Evolutionary conservation across 345 rosid genomes (phyloP).

Genomic region (Tarenaya hassleriana): DNA sequence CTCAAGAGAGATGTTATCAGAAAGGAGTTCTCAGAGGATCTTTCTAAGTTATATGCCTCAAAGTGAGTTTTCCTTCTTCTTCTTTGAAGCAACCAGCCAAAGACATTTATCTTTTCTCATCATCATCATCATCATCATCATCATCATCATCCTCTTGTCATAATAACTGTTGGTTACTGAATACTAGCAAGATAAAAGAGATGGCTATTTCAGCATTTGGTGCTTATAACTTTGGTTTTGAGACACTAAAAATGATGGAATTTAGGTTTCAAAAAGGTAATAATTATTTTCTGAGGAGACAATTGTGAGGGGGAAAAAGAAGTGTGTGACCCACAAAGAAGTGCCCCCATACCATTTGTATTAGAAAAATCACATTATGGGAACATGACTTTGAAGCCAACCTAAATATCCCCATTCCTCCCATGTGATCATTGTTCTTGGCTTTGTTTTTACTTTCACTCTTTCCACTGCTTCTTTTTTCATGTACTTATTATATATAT

Average conservation of each 20-base stretch:
- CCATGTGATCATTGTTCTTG: constrained; percentile 20
- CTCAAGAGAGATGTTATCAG: constrained; percentile 77
- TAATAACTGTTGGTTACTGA: too few relatives aligned
- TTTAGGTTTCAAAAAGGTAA: not conserved
- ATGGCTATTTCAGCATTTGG: constrained; percentile 14
- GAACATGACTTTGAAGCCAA: constrained; percentile 26
- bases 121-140: too few relatives aligned
- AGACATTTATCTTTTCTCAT: too few relatives aligned
- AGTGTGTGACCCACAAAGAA: constrained; percentile 18
- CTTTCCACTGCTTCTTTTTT: constrained; percentile 2
- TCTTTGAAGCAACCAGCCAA: not conserved
- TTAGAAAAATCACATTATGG: constrained; percentile 12
- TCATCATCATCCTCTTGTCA: too few relatives aligned
- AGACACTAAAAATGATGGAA: not conserved
- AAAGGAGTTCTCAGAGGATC: constrained; percentile 68
- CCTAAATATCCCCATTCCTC: constrained; percentile 26
- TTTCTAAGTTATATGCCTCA: constrained; percentile 53
- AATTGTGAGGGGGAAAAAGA: not conserved
- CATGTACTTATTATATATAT: constrained; percentile 8
- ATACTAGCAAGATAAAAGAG: too few relatives aligned
- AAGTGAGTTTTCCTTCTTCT: constrained; percentile 11
- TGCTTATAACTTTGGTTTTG: constrained; percentile 6
- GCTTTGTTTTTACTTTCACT: constrained; percentile 21
- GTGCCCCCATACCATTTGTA: constrained; percentile 19
- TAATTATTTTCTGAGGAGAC: not conserved